Conservation (phyloP, 1,284 basidiomycete species). For the Trametes versicolor region DNA sequence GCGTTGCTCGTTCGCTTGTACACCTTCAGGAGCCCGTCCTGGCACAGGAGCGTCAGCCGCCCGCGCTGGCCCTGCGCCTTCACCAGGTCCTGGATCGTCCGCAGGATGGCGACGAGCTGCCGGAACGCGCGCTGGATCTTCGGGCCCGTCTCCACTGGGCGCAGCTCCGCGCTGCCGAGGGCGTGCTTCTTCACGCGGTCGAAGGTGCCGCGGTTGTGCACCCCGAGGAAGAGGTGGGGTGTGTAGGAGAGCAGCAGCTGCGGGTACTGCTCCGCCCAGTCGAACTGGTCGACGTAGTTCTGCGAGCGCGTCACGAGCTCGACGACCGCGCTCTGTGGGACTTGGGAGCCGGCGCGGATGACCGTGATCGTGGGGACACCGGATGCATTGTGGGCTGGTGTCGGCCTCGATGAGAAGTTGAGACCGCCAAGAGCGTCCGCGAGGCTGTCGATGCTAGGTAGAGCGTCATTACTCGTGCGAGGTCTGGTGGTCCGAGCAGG, state of each 20-base stretch:
- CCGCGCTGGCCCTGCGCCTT: constrained; percentile 53
- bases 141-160: constrained; percentile 42
- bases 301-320: constrained; percentile 58
- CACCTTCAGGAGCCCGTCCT: constrained; percentile 51
- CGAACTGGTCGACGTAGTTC: constrained; percentile 44
- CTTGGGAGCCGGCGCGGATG: constrained; percentile 50
- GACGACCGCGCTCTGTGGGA: constrained; percentile 55
- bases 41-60: constrained; percentile 57
- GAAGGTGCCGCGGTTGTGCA: constrained; percentile 59
- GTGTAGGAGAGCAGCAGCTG: constrained; percentile 67
- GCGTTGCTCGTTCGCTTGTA: constrained; percentile 51
- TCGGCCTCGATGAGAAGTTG: constrained; percentile 32
- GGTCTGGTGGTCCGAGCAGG: not conserved
- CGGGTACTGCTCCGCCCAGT: constrained; percentile 58
- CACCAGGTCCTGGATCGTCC: constrained; percentile 53
- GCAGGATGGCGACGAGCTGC: constrained; percentile 52
- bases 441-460: constrained; percentile 49
- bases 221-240: constrained; percentile 57
- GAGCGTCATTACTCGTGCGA: not conserved
- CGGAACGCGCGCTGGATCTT: constrained; percentile 46
- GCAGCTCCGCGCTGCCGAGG: constrained; percentile 48
- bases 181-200: constrained; percentile 50
- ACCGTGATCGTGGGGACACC: constrained; percentile 48
- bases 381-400: not conserved
- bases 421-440: constrained; percentile 43